Percentiles rank a stretch among this genome's conserved stretches.
Conservation (phyloP, 2,329 filamentous ascomycete species). For the Sarocladium strictum region DNA sequence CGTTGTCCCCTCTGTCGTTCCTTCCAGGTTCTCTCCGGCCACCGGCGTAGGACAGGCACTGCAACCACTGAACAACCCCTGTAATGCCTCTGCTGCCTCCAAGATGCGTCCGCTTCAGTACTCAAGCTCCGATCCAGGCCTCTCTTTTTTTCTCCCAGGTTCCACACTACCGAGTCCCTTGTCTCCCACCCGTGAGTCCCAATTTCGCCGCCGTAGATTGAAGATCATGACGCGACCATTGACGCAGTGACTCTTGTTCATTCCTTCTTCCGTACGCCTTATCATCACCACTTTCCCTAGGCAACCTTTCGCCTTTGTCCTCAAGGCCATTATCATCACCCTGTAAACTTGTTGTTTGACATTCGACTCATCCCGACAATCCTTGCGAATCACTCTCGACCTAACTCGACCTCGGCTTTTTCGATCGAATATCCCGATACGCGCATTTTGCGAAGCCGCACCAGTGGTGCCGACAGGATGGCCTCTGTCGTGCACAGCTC, state of each 20-base stretch:
- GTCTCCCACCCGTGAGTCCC: no score
- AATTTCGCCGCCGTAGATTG: neutral
- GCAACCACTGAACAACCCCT: no score
- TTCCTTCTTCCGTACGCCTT: neutral
- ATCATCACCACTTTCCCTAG: neutral
- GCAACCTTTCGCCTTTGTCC: neutral
- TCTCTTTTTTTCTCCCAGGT: conserved; percentile 5
- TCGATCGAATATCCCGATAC: neutral
- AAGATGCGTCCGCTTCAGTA: no score
- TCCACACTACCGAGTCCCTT: neutral
- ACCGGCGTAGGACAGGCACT: no score
- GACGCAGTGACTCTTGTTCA: neutral
- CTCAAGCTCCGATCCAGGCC: no score
- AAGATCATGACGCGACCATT: conserved; percentile 8
- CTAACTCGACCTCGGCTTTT: neutral
- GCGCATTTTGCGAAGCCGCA: conserved; percentile 4
- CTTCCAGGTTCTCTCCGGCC: no score
- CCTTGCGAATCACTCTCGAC: no score
- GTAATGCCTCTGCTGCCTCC: no score
- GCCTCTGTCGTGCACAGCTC: conserved; percentile 17
- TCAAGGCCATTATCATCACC: neutral
- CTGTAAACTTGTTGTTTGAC: no score
- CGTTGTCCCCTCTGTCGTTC: no score
- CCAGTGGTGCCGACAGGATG: conserved; percentile 13
- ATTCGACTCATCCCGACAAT: neutral